Evolutionary conservation across 768 basidiomycete genomes (phyloP), one percentile per base, ranked within the genome.

Genomic region (Lentinula edodes): DNA sequence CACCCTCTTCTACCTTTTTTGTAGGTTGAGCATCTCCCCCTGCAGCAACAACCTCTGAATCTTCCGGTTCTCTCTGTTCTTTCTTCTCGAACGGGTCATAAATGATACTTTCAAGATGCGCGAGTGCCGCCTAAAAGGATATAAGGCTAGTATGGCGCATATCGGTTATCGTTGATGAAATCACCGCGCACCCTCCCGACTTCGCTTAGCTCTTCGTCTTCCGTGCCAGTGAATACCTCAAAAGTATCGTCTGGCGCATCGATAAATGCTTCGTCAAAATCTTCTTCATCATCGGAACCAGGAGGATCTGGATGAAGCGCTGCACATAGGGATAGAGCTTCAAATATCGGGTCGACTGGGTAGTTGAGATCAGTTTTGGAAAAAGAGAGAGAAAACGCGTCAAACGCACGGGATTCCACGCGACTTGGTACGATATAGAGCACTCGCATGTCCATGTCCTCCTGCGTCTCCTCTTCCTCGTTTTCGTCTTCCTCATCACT

Each of bases 131-230:
- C 91, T 93, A 76, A 66, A 63, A 28, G 28, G 28, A 60, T 18
- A 39, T 60, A 51, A 65, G 28, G 62, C 53, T 90, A 95, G 85
- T 95, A 95, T 67, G 93, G 93, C 62, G 84, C 78, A 76, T 79
- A 94, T 74, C 93, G 89, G 71, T 75, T 81, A 79, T 87, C 74
- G 78, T 87, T 87, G 75, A 82, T 69, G 73, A 90, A 90, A 90
- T 90, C 83, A 73, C 87, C 91, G 89, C 93, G 90, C 88, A 93
- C 91, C 89, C 90, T 86, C 78, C 93, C 93, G 66, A 89, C 90
- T 77, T 89, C 87, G 73, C 87, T 90, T 65, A 94, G 82, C 74
- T 94, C 90, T 67, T 92, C 78, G 20, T 76, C 81, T 60, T 80
- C 86, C 52, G 81, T 80, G 32, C 87, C 88, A 20, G 74, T 76